Percentiles rank a stretch among this genome's conserved stretches.
phyloP scores from a whole-genome alignment of 2,329 filamentous ascomycete genomes.

The Aspergillus uvarum region DNA sequence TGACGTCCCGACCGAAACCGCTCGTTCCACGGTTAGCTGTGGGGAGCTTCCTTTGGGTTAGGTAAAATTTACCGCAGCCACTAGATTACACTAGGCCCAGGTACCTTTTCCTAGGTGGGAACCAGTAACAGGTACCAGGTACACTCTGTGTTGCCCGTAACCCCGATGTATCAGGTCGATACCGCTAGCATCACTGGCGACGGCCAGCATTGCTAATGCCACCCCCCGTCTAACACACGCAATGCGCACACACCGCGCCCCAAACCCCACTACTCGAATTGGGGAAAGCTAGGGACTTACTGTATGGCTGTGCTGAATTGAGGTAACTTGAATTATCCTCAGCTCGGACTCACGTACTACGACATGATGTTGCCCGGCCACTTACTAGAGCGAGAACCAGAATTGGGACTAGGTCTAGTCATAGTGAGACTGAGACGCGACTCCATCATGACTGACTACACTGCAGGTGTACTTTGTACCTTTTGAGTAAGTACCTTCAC shows the following conservation, averaged over 20 bases:
- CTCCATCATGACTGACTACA: not conserved
- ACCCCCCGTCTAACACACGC: not conserved
- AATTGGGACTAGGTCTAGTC: not conserved
- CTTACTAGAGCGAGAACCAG: no score
- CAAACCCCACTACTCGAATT: not conserved
- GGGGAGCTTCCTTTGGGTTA: not conserved
- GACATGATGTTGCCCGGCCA: not conserved
- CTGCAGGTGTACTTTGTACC: not conserved
- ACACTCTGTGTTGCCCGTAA: not conserved
- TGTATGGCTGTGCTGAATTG: no score
- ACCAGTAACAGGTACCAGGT: not conserved
- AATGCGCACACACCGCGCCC: not conserved
- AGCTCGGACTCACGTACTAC: not conserved
- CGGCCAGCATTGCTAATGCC: not conserved
- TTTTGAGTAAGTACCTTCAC: not conserved
- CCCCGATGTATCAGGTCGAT: not conserved
- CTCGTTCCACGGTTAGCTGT: slow-evolving; percentile 5
- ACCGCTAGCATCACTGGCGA: not conserved
- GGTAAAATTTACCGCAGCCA: not conserved
- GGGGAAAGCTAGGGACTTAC: no score
- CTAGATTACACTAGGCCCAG: not conserved
- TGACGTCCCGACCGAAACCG: slow-evolving; percentile 6
- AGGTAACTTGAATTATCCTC: no score
- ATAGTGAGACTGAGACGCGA: not conserved
- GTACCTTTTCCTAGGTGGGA: not conserved